Evolutionary conservation across 768 basidiomycete species (phyloP).

Genomic region (Boletus sp.): DNA sequence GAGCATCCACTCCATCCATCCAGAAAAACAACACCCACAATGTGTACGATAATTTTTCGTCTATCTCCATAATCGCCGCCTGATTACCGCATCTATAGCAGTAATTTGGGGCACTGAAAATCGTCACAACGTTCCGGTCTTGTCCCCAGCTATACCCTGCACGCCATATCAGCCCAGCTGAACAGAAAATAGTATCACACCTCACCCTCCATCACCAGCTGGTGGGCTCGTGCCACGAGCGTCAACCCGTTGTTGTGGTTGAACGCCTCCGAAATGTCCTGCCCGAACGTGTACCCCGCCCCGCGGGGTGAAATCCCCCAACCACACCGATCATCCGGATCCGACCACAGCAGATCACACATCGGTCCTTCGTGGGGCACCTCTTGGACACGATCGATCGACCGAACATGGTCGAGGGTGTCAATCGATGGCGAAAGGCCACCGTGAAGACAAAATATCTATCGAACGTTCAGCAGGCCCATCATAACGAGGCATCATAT

Average conservation of each 20-base stretch:
- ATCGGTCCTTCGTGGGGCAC: constrained; percentile 99
- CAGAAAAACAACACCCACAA: constrained; percentile 55
- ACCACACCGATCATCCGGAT: constrained; percentile 98
- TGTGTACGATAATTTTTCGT: constrained; percentile 94
- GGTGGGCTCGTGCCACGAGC: constrained; percentile 90
- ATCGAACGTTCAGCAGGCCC: constrained; percentile 10
- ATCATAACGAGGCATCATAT: neutral
- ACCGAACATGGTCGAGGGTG: constrained; percentile 98
- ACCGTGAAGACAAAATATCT: constrained; percentile 99
- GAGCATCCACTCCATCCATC: constrained; percentile 1
- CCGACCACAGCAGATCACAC: constrained; percentile 99
- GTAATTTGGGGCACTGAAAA: constrained; percentile 99
- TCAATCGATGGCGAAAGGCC: constrained; percentile 98
- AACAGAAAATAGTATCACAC: constrained; percentile 10
- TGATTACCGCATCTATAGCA: constrained; percentile 99
- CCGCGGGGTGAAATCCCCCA: constrained; percentile 99
- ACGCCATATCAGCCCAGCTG: constrained; percentile 3
- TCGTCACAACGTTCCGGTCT: constrained; percentile 98
- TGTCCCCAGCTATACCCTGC: constrained; percentile 95
- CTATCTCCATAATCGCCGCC: constrained; percentile 99
- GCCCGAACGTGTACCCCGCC: constrained; percentile 98
- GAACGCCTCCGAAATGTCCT: constrained; percentile 98
- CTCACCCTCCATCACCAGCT: constrained; percentile 95
- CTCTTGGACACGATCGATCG: constrained; percentile 98
- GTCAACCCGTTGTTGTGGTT: constrained; percentile 99